phyloP scores from a whole-genome alignment of 2,329 filamentous ascomycete species.

The Hymenoscyphus fraxineus region DNA sequence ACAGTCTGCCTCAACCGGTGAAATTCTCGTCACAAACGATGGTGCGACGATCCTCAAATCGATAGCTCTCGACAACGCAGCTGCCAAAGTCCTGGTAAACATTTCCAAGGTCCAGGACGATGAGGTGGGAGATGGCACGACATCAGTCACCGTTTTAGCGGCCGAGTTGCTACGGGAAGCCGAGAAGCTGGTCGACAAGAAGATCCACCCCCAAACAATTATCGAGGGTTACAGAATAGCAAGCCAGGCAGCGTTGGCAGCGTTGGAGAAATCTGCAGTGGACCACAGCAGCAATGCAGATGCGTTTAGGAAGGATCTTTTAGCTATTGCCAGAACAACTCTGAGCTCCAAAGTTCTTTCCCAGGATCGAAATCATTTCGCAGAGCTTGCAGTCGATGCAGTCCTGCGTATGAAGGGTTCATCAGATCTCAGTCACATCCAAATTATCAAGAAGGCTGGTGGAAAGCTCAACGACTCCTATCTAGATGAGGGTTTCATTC shows the following conservation, averaged over 20 bases:
- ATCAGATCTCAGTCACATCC: constrained; percentile 93
- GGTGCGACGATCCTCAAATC: constrained; percentile 97
- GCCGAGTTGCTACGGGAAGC: constrained; percentile 94
- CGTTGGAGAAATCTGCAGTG: constrained; percentile 78
- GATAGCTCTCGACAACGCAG: constrained; percentile 96
- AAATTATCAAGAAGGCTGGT: constrained; percentile 99
- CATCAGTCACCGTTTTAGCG: constrained; percentile 92
- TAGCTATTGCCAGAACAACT: constrained; percentile 89
- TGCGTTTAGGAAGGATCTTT: constrained; percentile 83
- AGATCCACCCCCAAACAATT: constrained; percentile 98
- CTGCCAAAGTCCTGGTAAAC: constrained; percentile 96
- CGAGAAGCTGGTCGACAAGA: constrained; percentile 94
- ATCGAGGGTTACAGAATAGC: constrained; percentile 99
- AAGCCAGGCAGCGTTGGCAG: constrained; percentile 78
- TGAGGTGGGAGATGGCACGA: constrained; percentile 96
- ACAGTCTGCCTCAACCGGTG: constrained; percentile 84
- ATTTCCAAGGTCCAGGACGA: constrained; percentile 99
- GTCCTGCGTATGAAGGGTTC: constrained; percentile 86
- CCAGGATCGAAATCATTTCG: constrained; percentile 90
- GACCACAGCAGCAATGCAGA: constrained; percentile 82
- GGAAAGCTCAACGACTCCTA: constrained; percentile 98
- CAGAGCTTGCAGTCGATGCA: constrained; percentile 83
- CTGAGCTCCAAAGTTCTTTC: constrained; percentile 95
- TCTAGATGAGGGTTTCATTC: constrained; percentile 94
- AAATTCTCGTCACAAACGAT: constrained; percentile 98